Evolutionary conservation across 169 alveolate species (phyloP).

Genomic region (Plasmodium gallinaceum): DNA sequence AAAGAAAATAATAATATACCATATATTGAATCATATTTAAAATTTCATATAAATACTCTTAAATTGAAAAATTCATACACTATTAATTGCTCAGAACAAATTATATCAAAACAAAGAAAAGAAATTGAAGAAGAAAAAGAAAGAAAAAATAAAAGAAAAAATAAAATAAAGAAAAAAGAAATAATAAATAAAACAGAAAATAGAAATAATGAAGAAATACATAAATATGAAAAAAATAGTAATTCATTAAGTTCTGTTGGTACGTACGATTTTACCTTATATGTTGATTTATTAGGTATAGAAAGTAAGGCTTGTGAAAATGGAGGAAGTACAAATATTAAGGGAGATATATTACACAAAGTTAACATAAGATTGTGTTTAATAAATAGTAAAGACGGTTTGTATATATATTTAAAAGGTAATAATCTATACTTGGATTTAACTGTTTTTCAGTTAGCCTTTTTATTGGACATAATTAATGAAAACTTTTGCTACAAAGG

Average conservation of each 20-base stretch:
- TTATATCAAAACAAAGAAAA: constrained; percentile 17
- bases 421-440: constrained; percentile 55
- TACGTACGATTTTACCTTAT: constrained; percentile 68
- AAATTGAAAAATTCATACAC: constrained; percentile 73
- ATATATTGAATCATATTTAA: constrained; percentile 70
- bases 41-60: constrained; percentile 44
- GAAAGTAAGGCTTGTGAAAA: constrained; percentile 77
- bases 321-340: constrained; percentile 74
- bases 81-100: constrained; percentile 17
- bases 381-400: constrained; percentile 45
- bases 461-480: constrained; percentile 72
- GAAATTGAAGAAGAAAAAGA: constrained; percentile 16
- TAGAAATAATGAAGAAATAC: not conserved
- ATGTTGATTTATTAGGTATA: constrained; percentile 55
- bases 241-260: not conserved
- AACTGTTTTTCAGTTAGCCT: constrained; percentile 61
- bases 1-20: constrained; percentile 44
- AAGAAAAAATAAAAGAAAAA: not conserved
- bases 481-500: constrained; percentile 76
- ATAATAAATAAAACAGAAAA: not conserved
- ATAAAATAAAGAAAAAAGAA: constrained; percentile 2
- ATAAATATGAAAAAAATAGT: not conserved
- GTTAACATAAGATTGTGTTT: constrained; percentile 54
- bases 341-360: constrained; percentile 69
- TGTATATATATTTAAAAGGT: constrained; percentile 61